Evolutionary conservation across 495 filamentous ascomycete species (phyloP), one percentile per base, ranked within the genome.

Genomic region (Bryoglossum gracile): DNA sequence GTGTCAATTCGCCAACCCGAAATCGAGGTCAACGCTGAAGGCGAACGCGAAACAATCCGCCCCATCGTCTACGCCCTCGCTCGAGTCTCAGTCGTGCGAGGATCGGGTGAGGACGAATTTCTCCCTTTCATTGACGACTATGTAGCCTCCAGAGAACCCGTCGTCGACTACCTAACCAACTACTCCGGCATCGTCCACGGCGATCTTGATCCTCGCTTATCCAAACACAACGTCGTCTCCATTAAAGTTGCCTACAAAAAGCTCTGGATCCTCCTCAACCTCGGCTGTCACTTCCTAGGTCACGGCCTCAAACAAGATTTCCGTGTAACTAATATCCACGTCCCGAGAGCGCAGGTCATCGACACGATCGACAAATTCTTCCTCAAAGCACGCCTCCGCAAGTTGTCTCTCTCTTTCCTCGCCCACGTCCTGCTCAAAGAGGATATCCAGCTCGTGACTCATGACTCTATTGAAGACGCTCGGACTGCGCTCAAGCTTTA

Each of bases 201-300:
- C 0, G 92, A 99, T 61, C 72, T 99, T 18, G 86, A 95, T 58
- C 76, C 80, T 3, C 70, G 70, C 24, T 77, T 73, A 6, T 86
- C 86, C 13, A 62, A 63, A 41, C 89, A 94, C 65, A 83, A 86
- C 45, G 75, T 96, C 0, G 86, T 97, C 6, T 74, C 83, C 8
- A 73, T 96, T 23, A 99, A 97, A 63, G 77, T 81, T 14, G 91
- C 89, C 6, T 97, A 97, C 71, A 99, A 97, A 62, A 95, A 95
- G 60, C 80, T 99, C 23, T 99, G 92, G 92, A 75, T 97, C 10
- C 78, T 99, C 6, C 77, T 97, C 8, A 97, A 99, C 61, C 74
- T 96, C 1, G 92, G 94, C 23, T 94, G 87, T 66, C 72, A 85
- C 37, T 99, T 99, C 65, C 80, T 99, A 23, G 92, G 92, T 6